Evolutionary conservation across 176 grass and related monocot species (phyloP).

Genomic region (Triticum dicoccoides): DNA sequence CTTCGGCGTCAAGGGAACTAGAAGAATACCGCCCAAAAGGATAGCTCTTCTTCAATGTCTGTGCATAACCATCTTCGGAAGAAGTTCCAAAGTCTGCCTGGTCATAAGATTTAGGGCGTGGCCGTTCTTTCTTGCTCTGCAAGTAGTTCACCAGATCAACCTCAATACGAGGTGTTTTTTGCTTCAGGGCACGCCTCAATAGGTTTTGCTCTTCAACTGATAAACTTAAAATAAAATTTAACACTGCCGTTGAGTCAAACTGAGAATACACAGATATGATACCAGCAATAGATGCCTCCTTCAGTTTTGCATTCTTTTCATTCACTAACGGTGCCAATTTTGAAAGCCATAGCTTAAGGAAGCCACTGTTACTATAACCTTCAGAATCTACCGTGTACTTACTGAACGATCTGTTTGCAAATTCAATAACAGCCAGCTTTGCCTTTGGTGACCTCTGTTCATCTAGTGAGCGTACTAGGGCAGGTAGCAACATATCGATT

Average conservation of each 20-base stretch:
- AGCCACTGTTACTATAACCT: slow-evolving; percentile 85
- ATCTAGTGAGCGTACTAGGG: slow-evolving; percentile 86
- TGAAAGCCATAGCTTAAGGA: slow-evolving; percentile 96
- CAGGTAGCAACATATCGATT: slow-evolving; percentile 94
- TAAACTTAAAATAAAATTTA: slow-evolving; percentile 97
- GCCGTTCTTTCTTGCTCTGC: slow-evolving; percentile 97
- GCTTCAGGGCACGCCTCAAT: slow-evolving; percentile 93
- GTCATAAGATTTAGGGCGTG: slow-evolving; percentile 83
- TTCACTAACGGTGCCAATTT: slow-evolving; percentile 94
- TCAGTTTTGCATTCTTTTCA: slow-evolving; percentile 94
- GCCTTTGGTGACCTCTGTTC: slow-evolving; percentile 96
- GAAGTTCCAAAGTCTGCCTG: slow-evolving; percentile 90
- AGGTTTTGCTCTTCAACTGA: slow-evolving; percentile 94
- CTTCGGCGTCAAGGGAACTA: slow-evolving; percentile 68
- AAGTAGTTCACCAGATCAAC: slow-evolving; percentile 99
- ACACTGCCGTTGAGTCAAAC: slow-evolving; percentile 90
- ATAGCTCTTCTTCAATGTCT: slow-evolving; percentile 68
- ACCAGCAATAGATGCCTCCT: slow-evolving; percentile 92
- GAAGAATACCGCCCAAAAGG: slow-evolving; percentile 79
- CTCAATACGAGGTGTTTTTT: slow-evolving; percentile 94
- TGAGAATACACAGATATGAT: slow-evolving; percentile 96
- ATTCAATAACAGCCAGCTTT: slow-evolving; percentile 94
- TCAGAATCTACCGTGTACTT: slow-evolving; percentile 84
- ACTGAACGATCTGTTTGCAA: slow-evolving; percentile 84
- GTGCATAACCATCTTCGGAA: slow-evolving; percentile 80